Base-by-base conservation (phyloP, 2,329 filamentous ascomycete genomes). In the Cordyceps pruinosa region DNA sequence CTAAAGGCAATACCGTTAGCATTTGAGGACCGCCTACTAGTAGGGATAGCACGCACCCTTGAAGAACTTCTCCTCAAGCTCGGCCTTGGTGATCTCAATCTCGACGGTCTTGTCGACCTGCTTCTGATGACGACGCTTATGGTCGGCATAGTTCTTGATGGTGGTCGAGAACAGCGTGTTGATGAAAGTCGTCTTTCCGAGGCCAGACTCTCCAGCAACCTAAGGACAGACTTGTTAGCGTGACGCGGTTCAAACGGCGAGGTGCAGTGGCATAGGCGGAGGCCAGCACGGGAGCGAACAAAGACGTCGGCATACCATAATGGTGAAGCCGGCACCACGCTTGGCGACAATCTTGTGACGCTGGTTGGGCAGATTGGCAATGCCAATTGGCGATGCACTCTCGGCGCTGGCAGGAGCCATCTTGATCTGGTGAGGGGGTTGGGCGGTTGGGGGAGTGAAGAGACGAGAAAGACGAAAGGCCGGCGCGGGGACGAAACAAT, bases 51-150 rank as follows among this genome's bases (percentile, higher is more conserved):
- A 45, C 56, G 34, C 80, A 97, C 93, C 93, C 84, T 99, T 99
- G 88, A 99, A 99, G 83, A 99, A 99, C 82, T 99, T 99, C 87
- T 99, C 94, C 79, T 99, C 94, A 63, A 99, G 81, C 81, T 99
- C 94, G 59, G 94, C 94, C 84, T 99, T 99, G 75, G 94, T 99
- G 73, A 99, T 99, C 77, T 99, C 94, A 67, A 99, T 99, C 81
- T 99, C 95, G 64, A 99, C 94, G 12, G 94, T 99, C 85, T 97
- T 97, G 81, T 99, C 94, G 66, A 97, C 85, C 81, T 99, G 94
- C 86, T 99, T 99, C 78, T 94, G 90, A 77, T 99, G 94, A 72
- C 94, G 90, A 77, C 91, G 89, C 84, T 96, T 96, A 85, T 99
- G 93, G 77, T 99, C 94, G 83, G 94, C 94, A 76, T 99, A 99